Conservation (phyloP, 2,329 filamentous ascomycete genomes). For the Pestalotiopsis sp. region DNA sequence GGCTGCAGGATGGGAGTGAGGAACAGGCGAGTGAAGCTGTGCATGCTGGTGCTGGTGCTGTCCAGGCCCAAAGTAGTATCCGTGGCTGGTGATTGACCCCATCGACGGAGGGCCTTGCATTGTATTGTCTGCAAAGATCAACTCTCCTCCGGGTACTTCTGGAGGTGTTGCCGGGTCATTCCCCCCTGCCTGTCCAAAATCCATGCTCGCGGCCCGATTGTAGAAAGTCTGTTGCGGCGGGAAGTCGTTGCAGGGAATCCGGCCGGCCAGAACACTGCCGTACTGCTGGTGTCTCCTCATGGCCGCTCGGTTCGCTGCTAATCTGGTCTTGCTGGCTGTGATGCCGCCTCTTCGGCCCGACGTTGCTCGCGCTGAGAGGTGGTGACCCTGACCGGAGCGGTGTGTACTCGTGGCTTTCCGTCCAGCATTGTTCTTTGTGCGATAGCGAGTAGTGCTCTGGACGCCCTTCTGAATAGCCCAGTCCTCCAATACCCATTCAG, state of each 20-base stretch:
- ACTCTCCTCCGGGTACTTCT: constrained; percentile 13
- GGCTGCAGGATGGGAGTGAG: constrained; percentile 2
- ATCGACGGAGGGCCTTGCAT: constrained; percentile 15
- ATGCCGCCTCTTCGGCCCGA: constrained; percentile 31
- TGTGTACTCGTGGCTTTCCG: constrained; percentile 18
- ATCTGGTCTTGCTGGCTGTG: constrained; percentile 25
- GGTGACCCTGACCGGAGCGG: constrained; percentile 7
- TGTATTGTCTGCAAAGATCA: constrained; percentile 16
- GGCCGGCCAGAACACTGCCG: constrained; percentile 10
- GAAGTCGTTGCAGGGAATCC: constrained; percentile 9
- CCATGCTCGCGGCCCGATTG: constrained; percentile 11
- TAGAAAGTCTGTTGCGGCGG: neutral
- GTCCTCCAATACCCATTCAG: constrained; percentile 76
- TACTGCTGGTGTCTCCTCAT: constrained; percentile 13
- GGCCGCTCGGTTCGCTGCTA: constrained; percentile 19
- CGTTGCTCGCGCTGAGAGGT: constrained; percentile 23
- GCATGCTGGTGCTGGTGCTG: constrained; percentile 6
- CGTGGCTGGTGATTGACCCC: constrained; percentile 12
- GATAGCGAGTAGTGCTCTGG: constrained; percentile 82
- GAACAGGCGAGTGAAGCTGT: constrained; percentile 10
- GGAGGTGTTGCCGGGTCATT: constrained; percentile 16
- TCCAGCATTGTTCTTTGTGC: constrained; percentile 49
- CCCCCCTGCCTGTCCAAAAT: constrained; percentile 9
- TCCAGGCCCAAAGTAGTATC: constrained; percentile 16
- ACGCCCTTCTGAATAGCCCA: constrained; percentile 73